A percentile compares a stretch with the other conserved stretches of the same genome.
Conservation (phyloP, 495 filamentous ascomycete genomes). For the Aspergillus hancockii region DNA sequence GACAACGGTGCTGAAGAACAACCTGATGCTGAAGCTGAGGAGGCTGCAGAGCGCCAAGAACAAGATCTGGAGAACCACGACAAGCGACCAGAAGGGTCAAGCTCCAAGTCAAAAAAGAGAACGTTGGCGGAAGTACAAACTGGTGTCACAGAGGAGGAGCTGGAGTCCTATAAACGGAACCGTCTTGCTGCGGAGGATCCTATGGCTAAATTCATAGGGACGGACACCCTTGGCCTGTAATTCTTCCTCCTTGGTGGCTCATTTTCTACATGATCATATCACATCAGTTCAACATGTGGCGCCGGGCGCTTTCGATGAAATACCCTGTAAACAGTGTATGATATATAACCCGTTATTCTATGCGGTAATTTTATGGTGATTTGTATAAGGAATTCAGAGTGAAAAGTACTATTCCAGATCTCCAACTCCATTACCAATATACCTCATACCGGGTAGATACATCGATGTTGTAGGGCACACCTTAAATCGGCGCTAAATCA, state of each 20-base stretch:
- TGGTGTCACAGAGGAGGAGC: constrained; percentile 75
- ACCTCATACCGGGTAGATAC: too few species aligned
- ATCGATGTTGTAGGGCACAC: background rate
- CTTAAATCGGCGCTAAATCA: background rate
- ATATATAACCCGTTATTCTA: background rate
- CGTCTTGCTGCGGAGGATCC: constrained; percentile 72
- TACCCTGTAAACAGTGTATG: constrained; percentile 12
- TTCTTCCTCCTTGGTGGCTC: background rate
- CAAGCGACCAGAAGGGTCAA: constrained; percentile 12
- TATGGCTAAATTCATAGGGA: constrained; percentile 75
- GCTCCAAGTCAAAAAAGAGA: constrained; percentile 59
- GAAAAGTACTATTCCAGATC: background rate
- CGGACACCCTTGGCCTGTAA: constrained; percentile 44
- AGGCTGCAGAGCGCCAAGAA: constrained; percentile 33
- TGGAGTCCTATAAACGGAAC: constrained; percentile 79
- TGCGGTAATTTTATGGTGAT: background rate
- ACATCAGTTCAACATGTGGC: background rate
- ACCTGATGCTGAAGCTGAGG: constrained; percentile 21
- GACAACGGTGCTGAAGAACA: constrained; percentile 37
- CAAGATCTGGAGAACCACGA: constrained; percentile 30
- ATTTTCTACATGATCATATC: background rate
- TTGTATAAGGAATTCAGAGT: background rate
- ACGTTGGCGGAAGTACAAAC: constrained; percentile 70
- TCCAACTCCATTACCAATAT: background rate
- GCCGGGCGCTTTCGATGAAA: constrained; percentile 7